phyloP scores from a whole-genome alignment of 2,329 filamentous ascomycete genomes.

The Colletotrichum ledebouriae region DNA sequence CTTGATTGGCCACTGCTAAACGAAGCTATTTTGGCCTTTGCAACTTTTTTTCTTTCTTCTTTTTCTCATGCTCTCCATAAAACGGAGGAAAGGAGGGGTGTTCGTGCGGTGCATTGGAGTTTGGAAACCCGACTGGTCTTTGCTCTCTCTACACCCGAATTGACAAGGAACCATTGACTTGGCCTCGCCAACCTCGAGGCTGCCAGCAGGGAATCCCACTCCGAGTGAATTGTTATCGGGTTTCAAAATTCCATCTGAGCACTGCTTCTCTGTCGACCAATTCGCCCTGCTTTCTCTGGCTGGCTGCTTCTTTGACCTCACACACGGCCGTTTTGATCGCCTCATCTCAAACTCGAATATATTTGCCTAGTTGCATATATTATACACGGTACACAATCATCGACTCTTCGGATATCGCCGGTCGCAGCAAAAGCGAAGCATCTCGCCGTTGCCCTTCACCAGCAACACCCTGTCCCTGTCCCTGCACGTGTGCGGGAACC shows the following conservation, averaged over 20 bases:
- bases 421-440: background rate
- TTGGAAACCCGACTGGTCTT: background rate
- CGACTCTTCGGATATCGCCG: background rate
- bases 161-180: conserved; percentile 19
- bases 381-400: background rate
- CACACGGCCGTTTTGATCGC: background rate
- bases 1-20: conserved; percentile 21
- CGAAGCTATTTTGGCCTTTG: background rate
- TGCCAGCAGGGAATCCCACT: conserved; percentile 32
- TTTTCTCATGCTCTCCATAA: background rate
- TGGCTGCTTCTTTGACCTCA: background rate
- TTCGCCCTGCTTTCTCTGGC: conserved; percentile 23
- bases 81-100: conserved; percentile 10
- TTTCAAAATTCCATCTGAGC: conserved; percentile 39
- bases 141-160: background rate
- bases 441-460: background rate
- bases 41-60: background rate
- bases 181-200: conserved; percentile 17
- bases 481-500: background rate
- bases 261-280: conserved; percentile 20
- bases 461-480: background rate
- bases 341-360: background rate
- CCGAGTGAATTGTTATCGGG: conserved; percentile 32
- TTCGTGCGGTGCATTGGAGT: conserved; percentile 27
- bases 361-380: background rate